Percentiles rank a stretch among this genome's conserved stretches.
Conservation (phyloP, 306 rosid genomes). For the Alnus rubra region DNA sequence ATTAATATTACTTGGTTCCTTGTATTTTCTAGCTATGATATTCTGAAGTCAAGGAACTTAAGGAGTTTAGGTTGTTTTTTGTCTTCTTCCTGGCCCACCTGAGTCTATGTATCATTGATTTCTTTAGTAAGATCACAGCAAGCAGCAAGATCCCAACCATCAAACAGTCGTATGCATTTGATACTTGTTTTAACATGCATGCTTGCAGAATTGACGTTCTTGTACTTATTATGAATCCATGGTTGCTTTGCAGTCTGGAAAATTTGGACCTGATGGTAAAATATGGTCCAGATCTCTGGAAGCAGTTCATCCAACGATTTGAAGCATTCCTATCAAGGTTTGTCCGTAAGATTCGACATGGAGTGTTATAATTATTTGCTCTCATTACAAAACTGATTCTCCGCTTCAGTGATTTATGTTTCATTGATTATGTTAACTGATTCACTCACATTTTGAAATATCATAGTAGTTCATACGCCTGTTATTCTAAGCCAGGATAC, state of each 20-base stretch:
- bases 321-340: conserved; percentile 78
- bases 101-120: neutral
- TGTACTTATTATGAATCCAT: conserved; percentile 22
- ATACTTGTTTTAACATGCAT: neutral
- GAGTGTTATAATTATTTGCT: neutral
- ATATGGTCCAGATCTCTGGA: conserved; percentile 88
- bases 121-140: conserved; percentile 6
- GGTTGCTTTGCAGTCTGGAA: conserved; percentile 64
- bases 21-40: neutral
- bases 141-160: conserved; percentile 5
- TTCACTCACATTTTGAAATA: neutral
- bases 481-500: neutral
- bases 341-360: conserved; percentile 19
- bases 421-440: neutral
- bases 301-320: conserved; percentile 72
- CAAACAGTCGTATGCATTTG: conserved; percentile 4
- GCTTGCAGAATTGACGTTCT: neutral
- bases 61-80: neutral
- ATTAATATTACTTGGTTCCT: neutral
- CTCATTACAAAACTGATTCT: neutral
- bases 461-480: neutral
- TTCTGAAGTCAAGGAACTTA: neutral
- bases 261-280: conserved; percentile 81
- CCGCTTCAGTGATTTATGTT: neutral
- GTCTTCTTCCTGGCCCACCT: neutral